Evolutionary conservation across 768 basidiomycete species (phyloP), one percentile per base, ranked within the genome.

Genomic region (Galerina marginata): DNA sequence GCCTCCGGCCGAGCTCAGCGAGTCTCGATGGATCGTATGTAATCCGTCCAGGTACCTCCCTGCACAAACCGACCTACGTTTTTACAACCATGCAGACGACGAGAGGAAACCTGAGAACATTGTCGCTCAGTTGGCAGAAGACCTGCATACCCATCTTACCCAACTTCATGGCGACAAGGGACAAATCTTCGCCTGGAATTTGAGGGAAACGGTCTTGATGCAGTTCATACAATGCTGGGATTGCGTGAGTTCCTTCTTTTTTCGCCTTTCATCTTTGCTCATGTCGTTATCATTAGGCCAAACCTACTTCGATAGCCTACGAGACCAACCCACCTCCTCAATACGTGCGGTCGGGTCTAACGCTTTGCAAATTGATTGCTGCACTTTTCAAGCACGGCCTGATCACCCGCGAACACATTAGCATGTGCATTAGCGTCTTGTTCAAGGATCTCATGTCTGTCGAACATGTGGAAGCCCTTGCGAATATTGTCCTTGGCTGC

Each of bases 381-480:
- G 62, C 60, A 9, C 48, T 70, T 49, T 70, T 65, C 59, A 57
- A 54, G 7, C 51, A 48, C 12, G 42, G 46, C 23, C 12, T 70
- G 11, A 59, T 70, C 37, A 54, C 40, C 54, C 58, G 46, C 23
- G 42, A 55, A 20, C 65, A 70, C 43, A 58, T 70, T 42, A 60
- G 52, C 46, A 62, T 61, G 59, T 67, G 67, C 52, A 57, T 70
- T 11, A 54, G 57, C 51, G 26, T 64, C 20, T 53, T 70, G 26
- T 54, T 70, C 38, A 60, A 63, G 37, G 59, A 65, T 38, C 64
- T 70, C 15, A 57, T 61, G 55, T 68, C 67, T n/a, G 60, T 65
- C 38, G 69, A 70, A 51, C 67, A 68, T 46, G 38, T 65, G 3
- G 65, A 68, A 29, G 69, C 64, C 6, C 54, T 69, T 4, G 56